Evolutionary conservation across 768 basidiomycete genomes (phyloP).

Genomic region (Inosperma sp.): DNA sequence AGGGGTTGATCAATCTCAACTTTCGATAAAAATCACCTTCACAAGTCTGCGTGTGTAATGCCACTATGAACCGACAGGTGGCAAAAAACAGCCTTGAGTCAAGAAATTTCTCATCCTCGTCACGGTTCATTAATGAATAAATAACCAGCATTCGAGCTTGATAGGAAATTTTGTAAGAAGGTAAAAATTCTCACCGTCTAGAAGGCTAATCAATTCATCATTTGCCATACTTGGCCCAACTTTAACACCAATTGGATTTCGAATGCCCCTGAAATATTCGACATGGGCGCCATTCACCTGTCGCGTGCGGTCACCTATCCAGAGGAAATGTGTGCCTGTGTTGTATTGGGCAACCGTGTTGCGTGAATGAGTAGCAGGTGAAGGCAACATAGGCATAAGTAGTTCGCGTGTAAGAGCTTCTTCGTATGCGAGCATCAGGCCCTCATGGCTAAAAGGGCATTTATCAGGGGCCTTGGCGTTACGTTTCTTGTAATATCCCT

Average conservation of each 20-base stretch:
- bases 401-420: constrained; percentile 80
- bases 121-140: too few relatives aligned
- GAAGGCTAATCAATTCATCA: constrained; percentile 69
- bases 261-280: constrained; percentile 89
- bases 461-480: not conserved
- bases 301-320: constrained; percentile 96
- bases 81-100: too few relatives aligned
- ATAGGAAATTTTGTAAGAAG: not conserved
- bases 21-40: too few relatives aligned
- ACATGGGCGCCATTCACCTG: constrained; percentile 92
- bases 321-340: constrained; percentile 89
- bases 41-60: too few relatives aligned
- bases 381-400: constrained; percentile 29
- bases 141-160: too few relatives aligned
- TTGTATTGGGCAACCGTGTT: constrained; percentile 63
- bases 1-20: too few relatives aligned
- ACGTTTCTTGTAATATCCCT: too few relatives aligned
- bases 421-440: constrained; percentile 89
- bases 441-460: constrained; percentile 66
- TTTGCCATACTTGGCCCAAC: constrained; percentile 83
- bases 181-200: constrained; percentile 59
- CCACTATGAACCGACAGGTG: too few relatives aligned
- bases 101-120: too few relatives aligned
- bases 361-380: not conserved
- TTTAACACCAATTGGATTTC: constrained; percentile 95